Base-by-base conservation (phyloP, 2,329 filamentous ascomycete genomes). In the Cladosporium colombiae region DNA sequence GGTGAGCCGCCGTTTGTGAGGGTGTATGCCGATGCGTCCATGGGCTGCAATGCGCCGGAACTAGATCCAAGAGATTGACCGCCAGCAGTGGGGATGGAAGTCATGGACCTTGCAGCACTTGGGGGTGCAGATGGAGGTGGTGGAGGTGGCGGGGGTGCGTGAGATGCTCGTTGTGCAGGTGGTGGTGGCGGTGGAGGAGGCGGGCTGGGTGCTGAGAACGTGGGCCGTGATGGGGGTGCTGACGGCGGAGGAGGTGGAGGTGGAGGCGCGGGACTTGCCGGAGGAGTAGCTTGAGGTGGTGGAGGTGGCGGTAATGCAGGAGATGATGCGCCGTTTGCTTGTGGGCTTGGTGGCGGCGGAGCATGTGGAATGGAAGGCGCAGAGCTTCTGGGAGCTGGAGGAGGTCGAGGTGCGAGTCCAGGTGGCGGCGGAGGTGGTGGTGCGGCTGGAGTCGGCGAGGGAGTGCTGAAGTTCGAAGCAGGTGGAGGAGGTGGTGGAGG, bases 291-390 rank as follows among this genome's bases (percentile, higher is more conserved):
- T 63, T 56, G 61, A 33, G 61, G 61, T 23, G 61, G 61, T 31
- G 50, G 61, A 31, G 61, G 61, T 29, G 61, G 61, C n/a, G 61
- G 61, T 63, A 63, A 25, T n/a, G 86, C 86, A 70, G 88, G 80
- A 25, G 83, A 85, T 44, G 78, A 70, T 29, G 78, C 68, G 46
- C 72, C 69, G 61, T 67, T 62, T 21, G 77, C 80, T 67, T 81
- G 82, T 33, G 78, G 70, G 31, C 71, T 68, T 37, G 72, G 69
- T 18, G 73, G 75, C 6, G 74, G 68, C 11, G 68, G 67, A 33
- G 72, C 73, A 29, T 71, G 70, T 25, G 70, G 70, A 18, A 66
- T 62, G 16, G 73, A 65, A 3, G 76, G 74, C 7, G 70, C 65
- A 1, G 75, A 73, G 21, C 72, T 70, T n/a, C 70, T 68, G 18